phyloP scores from a whole-genome alignment of 2,329 filamentous ascomycete species.

The Triangularia setosa region DNA sequence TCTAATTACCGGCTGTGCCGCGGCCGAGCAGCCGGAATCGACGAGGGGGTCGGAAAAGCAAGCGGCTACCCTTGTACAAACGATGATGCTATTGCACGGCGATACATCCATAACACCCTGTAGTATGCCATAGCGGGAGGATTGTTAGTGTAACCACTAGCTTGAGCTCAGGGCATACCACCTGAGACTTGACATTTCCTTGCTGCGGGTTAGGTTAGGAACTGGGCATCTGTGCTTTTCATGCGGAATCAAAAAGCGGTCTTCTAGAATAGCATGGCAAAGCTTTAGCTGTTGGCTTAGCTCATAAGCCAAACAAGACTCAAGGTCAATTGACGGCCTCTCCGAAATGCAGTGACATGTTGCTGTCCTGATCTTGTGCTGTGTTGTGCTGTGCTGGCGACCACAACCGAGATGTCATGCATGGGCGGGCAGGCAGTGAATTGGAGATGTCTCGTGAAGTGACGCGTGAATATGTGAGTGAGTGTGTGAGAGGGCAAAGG shows the following conservation, averaged over 20 bases:
- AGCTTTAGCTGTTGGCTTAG: background rate
- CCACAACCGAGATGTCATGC: background rate
- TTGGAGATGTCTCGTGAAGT: background rate
- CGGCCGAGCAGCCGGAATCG: slow-evolving; percentile 23
- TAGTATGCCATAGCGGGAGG: background rate
- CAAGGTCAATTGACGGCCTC: background rate
- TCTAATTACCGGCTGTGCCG: slow-evolving; percentile 23
- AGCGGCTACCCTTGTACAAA: slow-evolving; percentile 6
- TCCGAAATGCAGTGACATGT: background rate
- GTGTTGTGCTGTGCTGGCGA: background rate
- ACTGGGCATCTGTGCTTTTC: slow-evolving; percentile 1
- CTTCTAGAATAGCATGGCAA: slow-evolving; percentile 2
- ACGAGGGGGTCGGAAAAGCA: slow-evolving; percentile 10
- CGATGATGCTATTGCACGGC: background rate
- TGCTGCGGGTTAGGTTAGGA: slow-evolving; percentile 9
- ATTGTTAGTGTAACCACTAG: slow-evolving; percentile 1
- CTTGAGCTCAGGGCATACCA: background rate
- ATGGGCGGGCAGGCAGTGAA: background rate
- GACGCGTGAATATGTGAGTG: background rate
- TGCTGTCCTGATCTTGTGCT: background rate
- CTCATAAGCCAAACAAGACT: background rate
- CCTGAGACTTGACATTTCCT: slow-evolving; percentile 5
- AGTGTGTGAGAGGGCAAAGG: background rate
- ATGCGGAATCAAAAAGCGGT: slow-evolving; percentile 4
- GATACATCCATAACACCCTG: background rate